Evolutionary conservation across 805 yeast species (phyloP).

Genomic region (Saccharomycopsis microspora): DNA sequence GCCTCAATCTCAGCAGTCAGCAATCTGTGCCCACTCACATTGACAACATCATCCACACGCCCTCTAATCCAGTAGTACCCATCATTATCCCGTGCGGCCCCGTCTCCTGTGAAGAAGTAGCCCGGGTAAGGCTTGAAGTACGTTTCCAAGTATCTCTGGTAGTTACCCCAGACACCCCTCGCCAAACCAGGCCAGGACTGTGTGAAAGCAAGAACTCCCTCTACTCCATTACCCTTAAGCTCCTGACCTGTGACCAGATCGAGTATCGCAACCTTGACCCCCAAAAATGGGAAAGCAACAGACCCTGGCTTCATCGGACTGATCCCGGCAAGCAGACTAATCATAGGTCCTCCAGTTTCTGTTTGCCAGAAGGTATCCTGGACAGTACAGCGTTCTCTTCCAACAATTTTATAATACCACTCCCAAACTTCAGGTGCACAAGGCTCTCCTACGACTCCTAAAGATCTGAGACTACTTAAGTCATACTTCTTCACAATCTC

Average conservation of each 20-base stretch:
- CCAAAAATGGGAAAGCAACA: constrained; percentile 77
- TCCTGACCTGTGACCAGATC: constrained; percentile 71
- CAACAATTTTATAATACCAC: constrained; percentile 68
- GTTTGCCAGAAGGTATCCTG: constrained; percentile 88
- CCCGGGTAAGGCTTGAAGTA: constrained; percentile 75
- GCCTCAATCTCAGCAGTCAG: constrained; percentile 88
- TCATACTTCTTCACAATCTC: constrained; percentile 47
- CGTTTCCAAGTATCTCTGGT: constrained; percentile 67
- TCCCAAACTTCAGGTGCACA: constrained; percentile 82
- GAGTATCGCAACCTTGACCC: constrained; percentile 60
- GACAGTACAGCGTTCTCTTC: constrained; percentile 57
- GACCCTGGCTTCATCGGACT: constrained; percentile 81
- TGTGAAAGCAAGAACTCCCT: constrained; percentile 69
- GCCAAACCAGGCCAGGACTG: constrained; percentile 81
- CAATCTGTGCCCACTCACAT: constrained; percentile 76
- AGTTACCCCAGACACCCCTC: constrained; percentile 70
- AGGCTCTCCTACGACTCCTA: constrained; percentile 83
- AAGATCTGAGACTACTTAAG: constrained; percentile 49
- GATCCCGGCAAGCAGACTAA: constrained; percentile 65
- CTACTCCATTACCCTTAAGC: constrained; percentile 46
- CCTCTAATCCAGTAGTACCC: constrained; percentile 82
- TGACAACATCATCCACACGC: constrained; percentile 81
- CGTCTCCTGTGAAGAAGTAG: constrained; percentile 79
- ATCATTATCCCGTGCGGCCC: constrained; percentile 77
- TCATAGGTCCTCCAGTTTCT: constrained; percentile 73